Conservation (phyloP, 768 basidiomycete species). For the Porphyrellus cyaneotinctus region DNA sequence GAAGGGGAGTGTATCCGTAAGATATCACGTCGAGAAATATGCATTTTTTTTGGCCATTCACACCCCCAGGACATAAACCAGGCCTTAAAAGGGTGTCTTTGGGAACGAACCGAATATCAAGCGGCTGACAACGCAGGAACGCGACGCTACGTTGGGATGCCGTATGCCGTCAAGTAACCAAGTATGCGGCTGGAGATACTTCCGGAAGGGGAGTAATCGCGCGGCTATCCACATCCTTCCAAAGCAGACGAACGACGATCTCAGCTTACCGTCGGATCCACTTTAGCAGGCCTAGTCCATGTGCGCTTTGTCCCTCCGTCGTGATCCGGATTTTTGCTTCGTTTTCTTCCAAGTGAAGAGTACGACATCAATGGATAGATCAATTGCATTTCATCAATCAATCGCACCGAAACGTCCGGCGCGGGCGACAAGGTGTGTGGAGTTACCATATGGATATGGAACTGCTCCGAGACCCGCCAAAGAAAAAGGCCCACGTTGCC, state of each 20-base stretch:
- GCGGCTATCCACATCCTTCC: constrained; percentile 23
- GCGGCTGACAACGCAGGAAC: too few relatives aligned
- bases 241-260: constrained; percentile 14
- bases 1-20: too few relatives aligned
- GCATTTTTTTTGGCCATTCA: too few relatives aligned
- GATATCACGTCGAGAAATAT: too few relatives aligned
- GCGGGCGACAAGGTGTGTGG: neutral
- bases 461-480: constrained; percentile 15
- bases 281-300: neutral
- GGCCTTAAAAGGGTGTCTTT: too few relatives aligned
- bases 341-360: neutral
- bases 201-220: constrained; percentile 14
- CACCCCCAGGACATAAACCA: too few relatives aligned
- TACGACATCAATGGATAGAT: neutral
- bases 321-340: constrained; percentile 12
- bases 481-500: neutral
- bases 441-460: neutral
- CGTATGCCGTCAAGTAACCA: constrained; percentile 4
- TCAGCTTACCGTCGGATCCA: constrained; percentile 1
- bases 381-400: neutral
- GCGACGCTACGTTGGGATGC: too few relatives aligned
- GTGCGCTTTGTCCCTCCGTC: neutral
- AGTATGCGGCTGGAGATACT: neutral
- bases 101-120: too few relatives aligned
- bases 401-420: neutral